Evolutionary conservation across 495 filamentous ascomycete genomes (phyloP).

Genomic region (Cercophora scortea): DNA sequence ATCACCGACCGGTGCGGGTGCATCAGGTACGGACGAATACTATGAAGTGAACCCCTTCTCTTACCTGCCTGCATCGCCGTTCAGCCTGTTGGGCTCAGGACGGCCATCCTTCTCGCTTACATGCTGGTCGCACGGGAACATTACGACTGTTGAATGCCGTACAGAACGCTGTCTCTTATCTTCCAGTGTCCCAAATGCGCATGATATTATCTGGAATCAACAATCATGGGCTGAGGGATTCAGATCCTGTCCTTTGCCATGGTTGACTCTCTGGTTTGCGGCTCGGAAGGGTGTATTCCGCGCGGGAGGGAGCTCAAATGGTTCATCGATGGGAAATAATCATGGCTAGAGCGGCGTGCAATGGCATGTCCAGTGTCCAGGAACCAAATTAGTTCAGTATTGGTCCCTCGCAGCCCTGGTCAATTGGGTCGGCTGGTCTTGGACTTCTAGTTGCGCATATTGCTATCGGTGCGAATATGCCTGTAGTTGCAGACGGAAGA

Average conservation of each 20-base stretch:
- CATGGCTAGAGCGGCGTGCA: background rate
- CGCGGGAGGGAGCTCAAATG: constrained; percentile 1
- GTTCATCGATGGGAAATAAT: constrained; percentile 2
- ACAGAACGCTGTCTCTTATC: too few relatives aligned
- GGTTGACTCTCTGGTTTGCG: background rate
- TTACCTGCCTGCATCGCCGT: constrained; percentile 1
- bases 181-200: too few relatives aligned
- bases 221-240: background rate
- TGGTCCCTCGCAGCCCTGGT: background rate
- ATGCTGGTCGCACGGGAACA: too few relatives aligned
- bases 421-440: constrained; percentile 8
- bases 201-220: background rate
- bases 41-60: background rate
- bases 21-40: too few relatives aligned
- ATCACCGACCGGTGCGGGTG: background rate
- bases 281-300: constrained; percentile 16
- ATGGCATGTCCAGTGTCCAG: constrained; percentile 1
- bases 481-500: background rate
- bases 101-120: too few relatives aligned
- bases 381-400: constrained; percentile 1
- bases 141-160: too few relatives aligned
- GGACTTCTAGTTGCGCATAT: constrained; percentile 10
- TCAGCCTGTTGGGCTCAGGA: constrained; percentile 10
- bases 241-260: background rate
- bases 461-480: constrained; percentile 1